These are phyloP conservation scores for Podochytrium sp. DNA, from an alignment of 192 early-diverging fungal species.

Conservation along the genomic window DNA sequence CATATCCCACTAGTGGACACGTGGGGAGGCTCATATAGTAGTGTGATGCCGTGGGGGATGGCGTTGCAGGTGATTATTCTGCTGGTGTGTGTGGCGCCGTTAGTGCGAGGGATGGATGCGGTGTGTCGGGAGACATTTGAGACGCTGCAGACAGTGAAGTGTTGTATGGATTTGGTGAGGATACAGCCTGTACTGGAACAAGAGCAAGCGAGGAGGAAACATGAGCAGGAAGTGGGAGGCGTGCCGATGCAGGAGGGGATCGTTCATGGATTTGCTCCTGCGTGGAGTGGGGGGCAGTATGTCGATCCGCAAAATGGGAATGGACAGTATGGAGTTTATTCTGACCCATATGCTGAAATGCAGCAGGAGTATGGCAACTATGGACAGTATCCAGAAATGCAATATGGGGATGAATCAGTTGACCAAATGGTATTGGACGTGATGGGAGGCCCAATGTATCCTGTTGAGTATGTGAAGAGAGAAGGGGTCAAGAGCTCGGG, in stretches of 20 bases:
- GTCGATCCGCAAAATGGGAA: background rate
- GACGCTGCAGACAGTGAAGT: constrained; percentile 18
- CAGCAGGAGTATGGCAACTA: background rate
- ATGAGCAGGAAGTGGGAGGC: background rate
- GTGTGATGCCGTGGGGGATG: constrained; percentile 4
- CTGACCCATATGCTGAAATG: background rate
- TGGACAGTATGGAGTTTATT: background rate
- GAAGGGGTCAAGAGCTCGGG: background rate
- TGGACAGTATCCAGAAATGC: background rate
- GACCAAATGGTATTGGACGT: constrained; percentile 1
- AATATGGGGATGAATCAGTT: background rate
- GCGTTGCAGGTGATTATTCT: constrained; percentile 11
- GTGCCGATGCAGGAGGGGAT: background rate
- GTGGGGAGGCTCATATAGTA: constrained; percentile 12
- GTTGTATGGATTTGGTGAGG: constrained; percentile 7
- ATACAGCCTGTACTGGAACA: background rate
- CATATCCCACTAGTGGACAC: constrained; percentile 21
- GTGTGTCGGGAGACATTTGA: constrained; percentile 4
- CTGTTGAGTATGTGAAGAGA: background rate
- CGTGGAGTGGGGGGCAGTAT: background rate
- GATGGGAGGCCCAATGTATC: background rate
- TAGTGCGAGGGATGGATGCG: constrained; percentile 15
- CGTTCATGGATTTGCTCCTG: constrained; percentile 2
- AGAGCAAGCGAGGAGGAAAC: background rate
- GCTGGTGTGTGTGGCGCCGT: background rate